These are phyloP conservation scores for Orobanche coerulescens DNA, from an alignment of 257 asterid genomes.

Conservation along the genomic window DNA sequence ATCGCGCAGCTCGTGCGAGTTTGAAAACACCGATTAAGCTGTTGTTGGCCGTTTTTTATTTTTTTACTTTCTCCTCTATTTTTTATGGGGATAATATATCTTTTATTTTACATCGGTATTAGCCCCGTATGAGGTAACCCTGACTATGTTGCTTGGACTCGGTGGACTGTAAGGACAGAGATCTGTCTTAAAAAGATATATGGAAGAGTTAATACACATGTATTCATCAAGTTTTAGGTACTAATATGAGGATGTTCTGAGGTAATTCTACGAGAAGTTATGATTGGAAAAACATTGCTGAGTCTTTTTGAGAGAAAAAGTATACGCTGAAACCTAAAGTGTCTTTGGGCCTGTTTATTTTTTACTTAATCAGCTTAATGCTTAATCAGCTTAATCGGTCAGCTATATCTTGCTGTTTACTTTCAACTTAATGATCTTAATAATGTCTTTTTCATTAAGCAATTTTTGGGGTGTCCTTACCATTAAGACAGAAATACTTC, in stretches of 20 bases:
- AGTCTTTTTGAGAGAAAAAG: neutral
- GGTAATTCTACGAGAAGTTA: neutral
- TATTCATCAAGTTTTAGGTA: neutral
- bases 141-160: slow-evolving; percentile 6
- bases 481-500: no score
- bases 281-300: neutral
- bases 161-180: neutral
- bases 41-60: slow-evolving; percentile 2
- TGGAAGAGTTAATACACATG: neutral
- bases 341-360: no score
- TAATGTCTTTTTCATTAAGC: no score
- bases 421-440: no score
- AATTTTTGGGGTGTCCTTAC: no score
- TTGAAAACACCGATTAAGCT: no score
- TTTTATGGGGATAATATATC: neutral
- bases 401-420: no score
- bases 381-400: no score
- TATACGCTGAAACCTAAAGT: neutral
- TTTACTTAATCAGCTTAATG: no score
- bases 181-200: neutral
- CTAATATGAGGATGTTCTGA: slow-evolving; percentile 6
- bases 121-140: slow-evolving; percentile 7
- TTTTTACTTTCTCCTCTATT: neutral
- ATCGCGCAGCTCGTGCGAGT: no score
- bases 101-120: neutral